phyloP scores from a whole-genome alignment of 2,329 filamentous ascomycete genomes.

The Diaporthe eres region DNA sequence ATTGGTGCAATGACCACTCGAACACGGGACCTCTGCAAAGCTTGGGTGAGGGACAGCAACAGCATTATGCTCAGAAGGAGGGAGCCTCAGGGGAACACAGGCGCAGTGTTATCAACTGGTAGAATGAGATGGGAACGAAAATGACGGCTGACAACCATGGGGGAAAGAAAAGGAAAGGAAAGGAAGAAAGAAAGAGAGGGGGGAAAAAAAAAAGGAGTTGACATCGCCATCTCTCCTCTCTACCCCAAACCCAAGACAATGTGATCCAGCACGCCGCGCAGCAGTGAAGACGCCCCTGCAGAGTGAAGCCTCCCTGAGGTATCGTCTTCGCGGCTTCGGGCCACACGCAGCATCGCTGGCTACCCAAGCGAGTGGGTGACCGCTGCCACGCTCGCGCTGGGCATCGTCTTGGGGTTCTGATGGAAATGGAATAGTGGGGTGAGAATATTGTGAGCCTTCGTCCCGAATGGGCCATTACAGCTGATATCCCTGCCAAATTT shows the following conservation, averaged over 20 bases:
- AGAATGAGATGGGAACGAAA: neutral
- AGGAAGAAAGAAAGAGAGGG: constrained; percentile 52
- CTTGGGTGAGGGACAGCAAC: neutral
- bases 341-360: constrained; percentile 73
- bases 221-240: constrained; percentile 68
- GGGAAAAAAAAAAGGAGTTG: constrained; percentile 58
- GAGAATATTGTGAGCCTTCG: constrained; percentile 69
- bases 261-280: constrained; percentile 79
- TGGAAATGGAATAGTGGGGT: constrained; percentile 66
- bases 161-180: constrained; percentile 22
- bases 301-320: constrained; percentile 81
- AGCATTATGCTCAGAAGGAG: no score
- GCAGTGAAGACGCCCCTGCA: constrained; percentile 80
- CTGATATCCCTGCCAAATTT: constrained; percentile 48
- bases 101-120: neutral
- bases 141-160: neutral
- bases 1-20: neutral
- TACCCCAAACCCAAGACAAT: constrained; percentile 72
- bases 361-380: constrained; percentile 76
- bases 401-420: constrained; percentile 70
- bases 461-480: constrained; percentile 75
- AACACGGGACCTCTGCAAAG: constrained; percentile 30
- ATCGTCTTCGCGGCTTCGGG: constrained; percentile 79
- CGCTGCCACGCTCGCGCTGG: constrained; percentile 79
- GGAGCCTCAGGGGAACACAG: no score